phyloP scores from a whole-genome alignment of 352 stramenopile genomes.

The Phytopythium mirpurense region DNA sequence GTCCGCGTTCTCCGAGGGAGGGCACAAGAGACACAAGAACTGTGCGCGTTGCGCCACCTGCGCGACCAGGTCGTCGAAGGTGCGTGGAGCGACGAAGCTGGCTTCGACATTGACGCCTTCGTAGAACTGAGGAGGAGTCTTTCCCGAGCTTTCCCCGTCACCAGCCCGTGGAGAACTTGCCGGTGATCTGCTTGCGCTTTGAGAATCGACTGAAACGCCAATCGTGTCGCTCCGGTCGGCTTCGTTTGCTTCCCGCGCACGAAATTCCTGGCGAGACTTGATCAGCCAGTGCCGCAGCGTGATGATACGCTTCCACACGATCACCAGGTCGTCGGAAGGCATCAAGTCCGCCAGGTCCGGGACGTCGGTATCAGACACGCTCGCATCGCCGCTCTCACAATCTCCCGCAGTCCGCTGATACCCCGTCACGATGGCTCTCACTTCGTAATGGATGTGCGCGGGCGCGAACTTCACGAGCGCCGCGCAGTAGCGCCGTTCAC shows the following conservation, averaged over 20 bases:
- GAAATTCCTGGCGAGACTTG: conserved; percentile 74
- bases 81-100: conserved; percentile 50
- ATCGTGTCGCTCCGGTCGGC: conserved; percentile 3
- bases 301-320: conserved; percentile 79
- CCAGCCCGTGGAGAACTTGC: neutral
- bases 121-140: conserved; percentile 4
- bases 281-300: conserved; percentile 83
- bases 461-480: conserved; percentile 80
- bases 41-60: conserved; percentile 65
- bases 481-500: conserved; percentile 64
- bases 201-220: neutral
- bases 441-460: conserved; percentile 68
- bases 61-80: conserved; percentile 59
- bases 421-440: conserved; percentile 49
- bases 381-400: neutral
- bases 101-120: conserved; percentile 46
- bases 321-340: conserved; percentile 65
- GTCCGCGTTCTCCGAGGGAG: conserved; percentile 64
- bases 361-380: conserved; percentile 8
- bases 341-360: conserved; percentile 48
- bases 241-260: conserved; percentile 50
- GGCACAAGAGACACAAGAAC: conserved; percentile 73
- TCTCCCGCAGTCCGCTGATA: conserved; percentile 9
- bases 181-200: neutral
- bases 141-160: neutral